phyloP scores from a whole-genome alignment of 345 rosid genomes.

The Eucalyptus rudis region DNA sequence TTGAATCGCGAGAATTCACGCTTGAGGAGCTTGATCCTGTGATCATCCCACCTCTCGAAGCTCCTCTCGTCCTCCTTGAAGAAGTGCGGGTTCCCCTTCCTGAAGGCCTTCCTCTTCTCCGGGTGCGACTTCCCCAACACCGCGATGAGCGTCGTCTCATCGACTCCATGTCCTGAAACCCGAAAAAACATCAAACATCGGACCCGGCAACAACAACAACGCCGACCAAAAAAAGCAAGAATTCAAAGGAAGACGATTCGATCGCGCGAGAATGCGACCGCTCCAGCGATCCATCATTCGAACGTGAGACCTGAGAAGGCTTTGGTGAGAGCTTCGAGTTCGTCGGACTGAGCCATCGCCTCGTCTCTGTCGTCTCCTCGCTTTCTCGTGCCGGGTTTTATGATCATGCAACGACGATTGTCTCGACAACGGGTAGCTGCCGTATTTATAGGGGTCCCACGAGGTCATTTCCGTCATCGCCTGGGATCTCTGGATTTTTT shows the following conservation, averaged over 20 bases:
- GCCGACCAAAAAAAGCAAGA: background rate
- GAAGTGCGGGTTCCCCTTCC: conserved; percentile 38
- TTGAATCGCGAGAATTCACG: conserved; percentile 71
- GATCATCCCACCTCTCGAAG: conserved; percentile 66
- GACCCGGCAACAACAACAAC: background rate
- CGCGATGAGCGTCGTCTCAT: conserved; percentile 52
- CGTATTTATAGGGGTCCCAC: conserved; percentile 3
- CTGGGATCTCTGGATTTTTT: background rate
- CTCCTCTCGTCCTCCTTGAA: conserved; percentile 64
- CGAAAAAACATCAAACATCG: background rate
- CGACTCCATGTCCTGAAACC: conserved; percentile 64
- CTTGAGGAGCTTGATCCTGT: conserved; percentile 37
- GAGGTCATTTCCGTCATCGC: conserved; percentile 33
- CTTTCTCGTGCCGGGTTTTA: background rate
- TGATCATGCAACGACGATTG: background rate
- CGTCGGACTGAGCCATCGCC: conserved; percentile 43
- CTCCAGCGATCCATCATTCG: background rate
- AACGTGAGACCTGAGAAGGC: conserved; percentile 58
- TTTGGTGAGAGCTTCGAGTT: conserved; percentile 29
- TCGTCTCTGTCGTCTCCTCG: background rate
- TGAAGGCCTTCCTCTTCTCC: conserved; percentile 34
- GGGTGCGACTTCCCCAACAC: conserved; percentile 43
- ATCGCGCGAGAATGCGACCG: background rate
- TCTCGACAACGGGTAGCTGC: background rate
- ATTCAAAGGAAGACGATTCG: background rate